A percentile compares a stretch with the other conserved stretches of the same genome.
Evolutionary conservation across 768 basidiomycete species (phyloP).

Genomic region (Galerina marginata): DNA sequence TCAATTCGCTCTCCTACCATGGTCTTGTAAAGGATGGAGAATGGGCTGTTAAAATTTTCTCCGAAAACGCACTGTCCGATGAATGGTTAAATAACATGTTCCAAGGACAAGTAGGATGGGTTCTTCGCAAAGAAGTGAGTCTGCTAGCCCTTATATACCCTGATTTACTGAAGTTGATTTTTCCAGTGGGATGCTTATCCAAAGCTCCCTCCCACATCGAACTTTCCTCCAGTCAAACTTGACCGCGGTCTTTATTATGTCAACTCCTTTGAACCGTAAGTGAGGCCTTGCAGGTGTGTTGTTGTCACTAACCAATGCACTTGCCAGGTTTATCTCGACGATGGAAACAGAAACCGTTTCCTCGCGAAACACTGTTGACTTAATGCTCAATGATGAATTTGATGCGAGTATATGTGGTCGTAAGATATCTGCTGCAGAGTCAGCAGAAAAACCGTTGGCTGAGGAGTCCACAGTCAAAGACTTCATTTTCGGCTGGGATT

Average conservation of each 20-base stretch:
- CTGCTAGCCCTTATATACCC: neutral
- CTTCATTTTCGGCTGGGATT: conserved; percentile 81
- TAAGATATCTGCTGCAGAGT: conserved; percentile 19
- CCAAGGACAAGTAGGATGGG: conserved; percentile 74
- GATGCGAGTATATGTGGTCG: conserved; percentile 70
- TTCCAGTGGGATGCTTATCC: conserved; percentile 83
- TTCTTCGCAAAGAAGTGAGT: conserved; percentile 75
- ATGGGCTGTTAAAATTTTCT: conserved; percentile 91
- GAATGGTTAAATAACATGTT: conserved; percentile 75
- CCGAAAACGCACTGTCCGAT: conserved; percentile 64
- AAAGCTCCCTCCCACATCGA: conserved; percentile 64
- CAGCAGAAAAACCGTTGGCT: conserved; percentile 6
- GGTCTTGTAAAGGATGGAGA: conserved; percentile 57
- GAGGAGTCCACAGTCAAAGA: conserved; percentile 28
- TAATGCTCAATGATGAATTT: conserved; percentile 77
- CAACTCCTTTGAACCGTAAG: conserved; percentile 89
- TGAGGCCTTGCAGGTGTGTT: conserved; percentile 22
- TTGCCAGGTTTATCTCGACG: conserved; percentile 75
- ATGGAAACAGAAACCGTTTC: conserved; percentile 95
- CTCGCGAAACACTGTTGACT: conserved; percentile 82
- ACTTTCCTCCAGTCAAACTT: conserved; percentile 81
- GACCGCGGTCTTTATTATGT: conserved; percentile 87
- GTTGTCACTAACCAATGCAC: neutral
- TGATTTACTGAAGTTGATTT: neutral
- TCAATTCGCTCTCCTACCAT: conserved; percentile 88